A percentile compares a stretch with the other conserved stretches of the same genome.
Evolutionary conservation across 2,329 filamentous ascomycete species (phyloP).

Genomic region (Amphichorda felina): DNA sequence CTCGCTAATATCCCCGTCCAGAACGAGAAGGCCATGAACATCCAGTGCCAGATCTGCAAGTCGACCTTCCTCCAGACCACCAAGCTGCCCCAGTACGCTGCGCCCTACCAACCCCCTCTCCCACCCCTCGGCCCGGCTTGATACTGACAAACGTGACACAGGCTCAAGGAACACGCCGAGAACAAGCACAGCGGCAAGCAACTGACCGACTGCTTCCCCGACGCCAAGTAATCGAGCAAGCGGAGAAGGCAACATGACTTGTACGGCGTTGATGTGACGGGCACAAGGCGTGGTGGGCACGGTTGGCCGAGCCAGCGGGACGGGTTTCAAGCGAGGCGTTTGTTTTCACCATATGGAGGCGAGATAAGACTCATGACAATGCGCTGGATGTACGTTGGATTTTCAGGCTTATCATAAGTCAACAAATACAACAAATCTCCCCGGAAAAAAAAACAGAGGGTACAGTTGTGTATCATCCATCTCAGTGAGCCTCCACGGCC

Average conservation of each 20-base stretch:
- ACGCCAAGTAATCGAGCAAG: conserved; percentile 14
- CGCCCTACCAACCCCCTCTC: background rate
- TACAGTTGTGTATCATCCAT: too few species aligned
- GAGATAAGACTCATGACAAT: background rate
- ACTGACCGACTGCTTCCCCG: conserved; percentile 59
- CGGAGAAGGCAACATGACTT: background rate
- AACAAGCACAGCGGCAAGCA: conserved; percentile 65
- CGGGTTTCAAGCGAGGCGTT: background rate
- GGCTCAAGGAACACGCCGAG: conserved; percentile 56
- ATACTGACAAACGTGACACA: too few species aligned
- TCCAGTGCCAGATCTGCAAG: conserved; percentile 68
- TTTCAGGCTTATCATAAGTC: too few species aligned
- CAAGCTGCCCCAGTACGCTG: conserved; percentile 57
- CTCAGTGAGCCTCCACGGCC: conserved; percentile 3
- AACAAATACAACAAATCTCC: too few species aligned
- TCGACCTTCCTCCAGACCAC: conserved; percentile 70
- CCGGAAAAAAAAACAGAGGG: too few species aligned
- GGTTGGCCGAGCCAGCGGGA: too few species aligned
- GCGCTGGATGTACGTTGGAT: background rate
- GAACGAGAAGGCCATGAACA: conserved; percentile 64
- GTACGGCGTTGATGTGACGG: background rate
- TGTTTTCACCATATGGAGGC: background rate
- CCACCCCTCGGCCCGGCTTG: too few species aligned
- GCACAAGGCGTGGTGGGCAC: background rate
- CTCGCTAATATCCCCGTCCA: conserved; percentile 21